Conservation (phyloP, 1,284 basidiomycete genomes). For the Rhodotorula mucilaginosa region DNA sequence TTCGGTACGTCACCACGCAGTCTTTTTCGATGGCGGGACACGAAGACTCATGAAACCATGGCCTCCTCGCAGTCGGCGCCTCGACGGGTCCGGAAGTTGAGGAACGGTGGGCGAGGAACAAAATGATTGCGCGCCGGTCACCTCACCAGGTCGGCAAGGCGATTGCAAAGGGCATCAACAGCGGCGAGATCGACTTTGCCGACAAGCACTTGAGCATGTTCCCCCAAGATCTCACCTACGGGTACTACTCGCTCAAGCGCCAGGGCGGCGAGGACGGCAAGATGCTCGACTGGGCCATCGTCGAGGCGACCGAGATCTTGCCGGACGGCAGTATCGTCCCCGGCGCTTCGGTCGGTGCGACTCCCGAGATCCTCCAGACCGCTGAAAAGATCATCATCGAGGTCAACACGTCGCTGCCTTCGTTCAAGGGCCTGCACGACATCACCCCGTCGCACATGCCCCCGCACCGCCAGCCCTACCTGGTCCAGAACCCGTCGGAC, state of each 20-base stretch:
- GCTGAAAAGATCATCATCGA: conserved; percentile 59
- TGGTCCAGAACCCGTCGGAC: conserved; percentile 54
- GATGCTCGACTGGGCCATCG: conserved; percentile 58
- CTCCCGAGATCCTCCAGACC: conserved; percentile 56
- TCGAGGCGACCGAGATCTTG: conserved; percentile 58
- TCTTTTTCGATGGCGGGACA: no score
- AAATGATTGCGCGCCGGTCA: conserved; percentile 55
- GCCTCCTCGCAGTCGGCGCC: conserved; percentile 51
- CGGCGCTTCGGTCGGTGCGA: conserved; percentile 57
- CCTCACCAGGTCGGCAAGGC: conserved; percentile 59
- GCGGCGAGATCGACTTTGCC: conserved; percentile 43
- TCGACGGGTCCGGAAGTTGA: conserved; percentile 41
- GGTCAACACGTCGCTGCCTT: conserved; percentile 40
- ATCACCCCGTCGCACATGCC: conserved; percentile 53
- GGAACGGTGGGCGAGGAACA: conserved; percentile 46
- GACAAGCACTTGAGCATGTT: conserved; percentile 44
- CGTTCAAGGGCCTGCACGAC: conserved; percentile 48
- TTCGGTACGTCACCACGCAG: conserved; percentile 42
- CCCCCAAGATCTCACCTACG: conserved; percentile 54
- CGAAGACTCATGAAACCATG: no score
- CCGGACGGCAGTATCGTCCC: conserved; percentile 58
- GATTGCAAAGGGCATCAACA: conserved; percentile 57
- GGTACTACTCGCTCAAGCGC: conserved; percentile 56
- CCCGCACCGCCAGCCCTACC: conserved; percentile 57
- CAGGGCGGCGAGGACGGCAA: conserved; percentile 47